Evolutionary conservation across 2,329 filamentous ascomycete genomes (phyloP).

Genomic region (Penicillium sp.): DNA sequence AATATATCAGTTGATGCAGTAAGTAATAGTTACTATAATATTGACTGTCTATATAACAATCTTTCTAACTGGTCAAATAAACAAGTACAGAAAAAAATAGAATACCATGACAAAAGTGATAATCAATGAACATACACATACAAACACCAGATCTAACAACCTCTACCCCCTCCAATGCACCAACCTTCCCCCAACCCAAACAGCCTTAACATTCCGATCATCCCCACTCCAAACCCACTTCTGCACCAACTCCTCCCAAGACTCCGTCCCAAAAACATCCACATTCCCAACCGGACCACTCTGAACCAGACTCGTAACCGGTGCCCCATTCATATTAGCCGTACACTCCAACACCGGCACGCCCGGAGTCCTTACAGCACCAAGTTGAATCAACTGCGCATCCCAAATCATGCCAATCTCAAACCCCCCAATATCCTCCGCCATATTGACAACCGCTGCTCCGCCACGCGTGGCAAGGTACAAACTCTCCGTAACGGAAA

Average conservation of each 20-base stretch:
- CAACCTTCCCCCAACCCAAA: constrained; percentile 85
- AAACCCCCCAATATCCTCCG: constrained; percentile 75
- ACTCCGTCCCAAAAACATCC: constrained; percentile 90
- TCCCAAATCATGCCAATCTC: constrained; percentile 89
- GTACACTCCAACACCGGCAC: constrained; percentile 16
- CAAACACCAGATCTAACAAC: too few species aligned
- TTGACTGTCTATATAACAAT: too few species aligned
- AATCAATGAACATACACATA: too few species aligned
- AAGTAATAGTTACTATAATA: too few species aligned
- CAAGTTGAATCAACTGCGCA: constrained; percentile 77
- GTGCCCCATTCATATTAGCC: not conserved
- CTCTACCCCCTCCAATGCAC: constrained; percentile 62
- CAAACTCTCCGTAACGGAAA: constrained; percentile 83
- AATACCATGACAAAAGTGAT: too few species aligned
- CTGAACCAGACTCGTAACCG: constrained; percentile 21
- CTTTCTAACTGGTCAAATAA: too few species aligned
- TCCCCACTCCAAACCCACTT: constrained; percentile 97
- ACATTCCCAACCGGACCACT: constrained; percentile 65
- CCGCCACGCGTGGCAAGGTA: constrained; percentile 89
- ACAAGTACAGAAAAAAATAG: too few species aligned
- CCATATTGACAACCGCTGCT: constrained; percentile 77
- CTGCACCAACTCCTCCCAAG: constrained; percentile 80
- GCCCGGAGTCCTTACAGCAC: constrained; percentile 42
- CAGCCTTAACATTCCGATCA: constrained; percentile 83
- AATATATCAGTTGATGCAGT: too few species aligned